These are phyloP conservation scores for Xylariaceae sp. DNA, from an alignment of 2,329 filamentous ascomycete species.

Conservation along the genomic window DNA sequence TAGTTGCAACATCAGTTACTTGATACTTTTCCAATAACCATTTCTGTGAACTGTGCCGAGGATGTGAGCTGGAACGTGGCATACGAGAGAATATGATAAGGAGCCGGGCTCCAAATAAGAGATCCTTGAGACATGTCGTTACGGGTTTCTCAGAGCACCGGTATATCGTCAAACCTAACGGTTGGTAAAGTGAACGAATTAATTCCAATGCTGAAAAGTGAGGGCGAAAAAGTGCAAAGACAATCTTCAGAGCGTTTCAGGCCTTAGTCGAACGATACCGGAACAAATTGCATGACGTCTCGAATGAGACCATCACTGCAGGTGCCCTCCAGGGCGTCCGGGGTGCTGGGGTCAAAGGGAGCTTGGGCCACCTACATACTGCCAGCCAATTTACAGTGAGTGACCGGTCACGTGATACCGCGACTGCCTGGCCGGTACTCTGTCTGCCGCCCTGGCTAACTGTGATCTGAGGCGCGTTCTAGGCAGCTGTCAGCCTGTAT, in stretches of 20 bases:
- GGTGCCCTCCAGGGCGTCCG: background rate
- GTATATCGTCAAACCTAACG: no score
- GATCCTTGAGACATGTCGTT: conserved; percentile 41
- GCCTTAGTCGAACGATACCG: conserved; percentile 10
- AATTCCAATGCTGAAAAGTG: no score
- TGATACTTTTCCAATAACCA: no score
- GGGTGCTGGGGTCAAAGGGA: conserved; percentile 2
- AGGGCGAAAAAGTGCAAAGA: no score
- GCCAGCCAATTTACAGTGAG: no score
- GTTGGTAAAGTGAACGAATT: no score
- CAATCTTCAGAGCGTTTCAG: conserved; percentile 1
- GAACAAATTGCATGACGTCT: conserved; percentile 1
- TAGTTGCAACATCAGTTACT: conserved; percentile 17
- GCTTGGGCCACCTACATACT: conserved; percentile 19
- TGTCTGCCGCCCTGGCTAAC: conserved; percentile 1
- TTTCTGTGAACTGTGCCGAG: conserved; percentile 5
- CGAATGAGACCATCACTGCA: no score
- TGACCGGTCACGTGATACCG: conserved; percentile 21
- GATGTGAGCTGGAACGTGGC: conserved; percentile 13
- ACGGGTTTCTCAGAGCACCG: no score
- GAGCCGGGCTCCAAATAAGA: conserved; percentile 58
- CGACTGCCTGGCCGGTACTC: conserved; percentile 20
- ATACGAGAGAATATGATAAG: conserved; percentile 74
- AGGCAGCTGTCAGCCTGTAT: conserved; percentile 12
- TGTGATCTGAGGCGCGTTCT: conserved; percentile 10